Base-by-base conservation (phyloP, 129 eudicot genomes). In the Helichrysum umbraculigerum region DNA sequence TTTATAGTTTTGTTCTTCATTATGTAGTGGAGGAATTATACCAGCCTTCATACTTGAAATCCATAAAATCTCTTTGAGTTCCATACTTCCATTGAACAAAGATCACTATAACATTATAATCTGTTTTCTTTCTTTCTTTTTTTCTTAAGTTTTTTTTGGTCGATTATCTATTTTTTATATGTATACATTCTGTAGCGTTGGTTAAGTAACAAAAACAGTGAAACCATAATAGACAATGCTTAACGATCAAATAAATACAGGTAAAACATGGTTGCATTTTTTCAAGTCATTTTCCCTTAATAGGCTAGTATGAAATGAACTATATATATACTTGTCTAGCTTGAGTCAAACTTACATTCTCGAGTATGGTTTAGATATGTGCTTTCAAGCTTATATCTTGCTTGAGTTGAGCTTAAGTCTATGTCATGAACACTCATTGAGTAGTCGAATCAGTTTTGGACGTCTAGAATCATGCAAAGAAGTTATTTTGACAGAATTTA, bases 41-140 rank as follows among this genome's bases (percentile, higher is more conserved):
- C 9, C 17, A 14, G 34, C 79, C 82, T 77, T 82, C 86, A 22
- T 68, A 81, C 58, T 21, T 59, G 44, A 81, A 21, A 65, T 51
- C 22, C 78, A 76, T 70, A 76, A 42, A 56, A 54, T 39, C 6
- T 61, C 66, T 60, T 25, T 25, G 35, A 25, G 35, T 25, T 61
- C n/a, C 19, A 2, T 25, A 25, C n/a, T 25, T 61, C n/a, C 19
- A 2, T 25, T 61, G 35, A 25, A 25, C 35, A 11, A 12, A 14
- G 54, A 47, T 47, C 54, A 47, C 4, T 47, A 47, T 47, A 47
- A 3, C 54, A 47, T 47, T 12, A 10, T 44, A 11, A 10, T 39
- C 44, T 44, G 52, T 44, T 44, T 2, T 11, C 3, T 42, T 42
- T 42, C 11, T 11, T 2, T 8, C 44, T 5, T 8, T 39, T 39